Evolutionary conservation across 2,329 filamentous ascomycete species (phyloP), one percentile per base, ranked within the genome.

Genomic region (Fusarium haematococcum): DNA sequence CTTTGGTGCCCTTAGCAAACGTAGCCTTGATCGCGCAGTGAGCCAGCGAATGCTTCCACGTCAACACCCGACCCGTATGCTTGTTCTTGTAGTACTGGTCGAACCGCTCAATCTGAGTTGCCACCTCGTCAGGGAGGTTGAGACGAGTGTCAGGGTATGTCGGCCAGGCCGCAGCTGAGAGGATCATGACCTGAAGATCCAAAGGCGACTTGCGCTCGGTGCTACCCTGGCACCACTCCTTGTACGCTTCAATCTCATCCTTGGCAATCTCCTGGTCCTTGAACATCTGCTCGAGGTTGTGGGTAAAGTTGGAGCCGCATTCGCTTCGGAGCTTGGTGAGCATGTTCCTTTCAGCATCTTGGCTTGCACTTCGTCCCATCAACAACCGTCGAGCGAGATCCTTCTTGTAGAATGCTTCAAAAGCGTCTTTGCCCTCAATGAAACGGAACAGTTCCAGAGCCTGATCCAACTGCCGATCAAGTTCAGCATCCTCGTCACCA

Each of bases 341-440:
- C 97, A 99, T 99, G 83, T 93, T 97, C 73, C 95, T 91, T 84
- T 99, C 97, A 0, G 97, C 96, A 83, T 99, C 97, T 65, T 96
- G 94, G 80, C 95, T 98, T 25, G 96, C 95, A 80, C 95, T 98
- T 73, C 95, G 91, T 43, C 93, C 93, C 94, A 98, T 95, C 65
- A 99, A 88, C 48, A 99, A 85, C 56, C 97, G 90, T 18, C 95
- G 90, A 1, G 97, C 96, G 60, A 99, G 88, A 80, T 98, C 97
- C 79, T 97, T 97, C 86, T 99, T 99, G 89, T 99, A 99, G 81
- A 99, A 99, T 1, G 97, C 96, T 81, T 99, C 97, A 73, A 99
- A 99, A 0, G 98, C 94, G 65, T 97, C 96, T 82, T 99, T 99
- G 75, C 97, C 97, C 80, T 98, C 93, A 37, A 99, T 94, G 82